Conservation (phyloP, 805 yeast genomes). For the Huiozyma sinensis region DNA sequence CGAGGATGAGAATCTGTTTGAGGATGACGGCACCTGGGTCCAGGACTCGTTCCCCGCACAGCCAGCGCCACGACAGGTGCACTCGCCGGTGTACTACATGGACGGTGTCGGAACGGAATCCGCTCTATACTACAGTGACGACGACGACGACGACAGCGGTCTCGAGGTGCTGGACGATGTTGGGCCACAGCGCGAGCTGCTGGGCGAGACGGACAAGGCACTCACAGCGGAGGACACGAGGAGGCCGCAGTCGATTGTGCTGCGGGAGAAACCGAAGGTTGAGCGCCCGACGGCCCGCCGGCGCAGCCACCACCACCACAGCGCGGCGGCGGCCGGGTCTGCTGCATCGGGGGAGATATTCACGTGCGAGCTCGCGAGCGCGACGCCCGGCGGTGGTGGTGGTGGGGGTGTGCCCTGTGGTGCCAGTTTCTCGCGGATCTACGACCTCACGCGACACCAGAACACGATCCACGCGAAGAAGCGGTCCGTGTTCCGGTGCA, state of each 20-base stretch:
- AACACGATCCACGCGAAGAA: constrained; percentile 90
- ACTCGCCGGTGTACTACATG: not conserved
- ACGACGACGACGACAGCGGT: not conserved
- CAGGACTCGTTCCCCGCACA: not conserved
- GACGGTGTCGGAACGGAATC: too few species aligned
- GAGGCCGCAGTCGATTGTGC: too few species aligned
- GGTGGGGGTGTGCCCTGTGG: constrained; percentile 13
- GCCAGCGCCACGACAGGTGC: not conserved
- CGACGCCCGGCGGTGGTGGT: constrained; percentile 14
- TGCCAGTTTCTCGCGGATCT: constrained; percentile 74
- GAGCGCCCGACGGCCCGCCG: too few species aligned
- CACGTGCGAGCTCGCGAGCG: constrained; percentile 14
- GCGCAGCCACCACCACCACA: too few species aligned
- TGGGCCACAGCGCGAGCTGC: not conserved
- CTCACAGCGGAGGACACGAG: too few species aligned
- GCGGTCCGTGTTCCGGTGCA: constrained; percentile 77
- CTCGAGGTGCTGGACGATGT: not conserved
- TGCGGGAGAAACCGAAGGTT: too few species aligned
- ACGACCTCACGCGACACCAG: constrained; percentile 89
- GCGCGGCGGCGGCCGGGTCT: too few species aligned
- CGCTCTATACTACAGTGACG: not conserved
- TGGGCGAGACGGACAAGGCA: not conserved
- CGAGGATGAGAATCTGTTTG: constrained; percentile 5
- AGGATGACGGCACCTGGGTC: constrained; percentile 1
- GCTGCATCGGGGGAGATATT: constrained; percentile 4